Base-by-base conservation (phyloP, 2,329 filamentous ascomycete genomes). In the Aureobasidium sp. region DNA sequence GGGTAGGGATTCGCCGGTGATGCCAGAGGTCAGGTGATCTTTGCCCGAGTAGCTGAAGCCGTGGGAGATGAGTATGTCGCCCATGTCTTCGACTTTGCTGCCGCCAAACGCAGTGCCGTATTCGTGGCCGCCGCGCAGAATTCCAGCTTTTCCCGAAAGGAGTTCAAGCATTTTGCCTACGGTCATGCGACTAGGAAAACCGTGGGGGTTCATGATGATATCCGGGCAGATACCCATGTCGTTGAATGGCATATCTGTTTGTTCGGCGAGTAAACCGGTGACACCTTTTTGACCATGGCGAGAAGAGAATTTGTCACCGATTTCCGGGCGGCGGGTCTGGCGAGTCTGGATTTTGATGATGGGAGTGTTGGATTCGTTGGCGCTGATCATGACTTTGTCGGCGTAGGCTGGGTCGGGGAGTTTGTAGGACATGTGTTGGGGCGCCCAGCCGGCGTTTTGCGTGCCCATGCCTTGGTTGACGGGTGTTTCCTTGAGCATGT, bases 141-240 rank as follows among this genome's bases (percentile, higher is more conserved):
- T 84, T 11, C 90, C 89, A 0, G 93, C 93, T 71, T 98, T 98
- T 59, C 93, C 93, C 0, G 90, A 89, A 14, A 98, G 78, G 39
- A 95, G 87, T 68, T 98, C 93, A 47, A 98, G 81, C 76, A 98
- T 86, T 71, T 98, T 98, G 27, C 93, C 93, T 58, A 98, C 93
- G 51, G 93, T 98, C 93, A 98, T 98, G 70, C 93, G 93, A 27
- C 91, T 97, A 1, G 93, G 93, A 78, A 98, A 98, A 83, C 93
- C 93, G 73, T 98, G 93, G 0, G 94, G 93, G 75, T 98, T 98
- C 93, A 98, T 98, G 80, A 98, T 98, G 61, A 98, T 96, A 70
- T 98, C 93, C 0, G 93, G 93, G n/a, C 84, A 85, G 60, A 98
- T 81, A 2, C 93, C 94, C 49, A 79, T 76, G 70, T 98, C 93